phyloP scores from a whole-genome alignment of 2,329 filamentous ascomycete genomes.

The Clarireedia homoeocarpa region DNA sequence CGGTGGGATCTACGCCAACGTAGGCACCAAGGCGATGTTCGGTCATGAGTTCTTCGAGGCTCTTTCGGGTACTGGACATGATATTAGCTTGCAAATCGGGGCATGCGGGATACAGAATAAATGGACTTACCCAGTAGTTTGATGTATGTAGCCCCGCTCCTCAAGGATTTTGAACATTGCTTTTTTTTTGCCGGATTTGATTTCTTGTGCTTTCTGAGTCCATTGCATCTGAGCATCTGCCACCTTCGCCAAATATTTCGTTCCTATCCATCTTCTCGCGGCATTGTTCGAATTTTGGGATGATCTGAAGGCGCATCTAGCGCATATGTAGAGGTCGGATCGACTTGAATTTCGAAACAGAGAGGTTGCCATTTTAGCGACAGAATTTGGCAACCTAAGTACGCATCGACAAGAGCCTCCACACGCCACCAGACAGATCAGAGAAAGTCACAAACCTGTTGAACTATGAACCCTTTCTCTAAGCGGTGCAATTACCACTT shows the following conservation, averaged over 20 bases:
- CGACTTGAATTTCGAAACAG: conserved; percentile 21
- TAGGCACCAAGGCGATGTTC: conserved; percentile 64
- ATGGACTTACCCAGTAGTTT: conserved; percentile 58
- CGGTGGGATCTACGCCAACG: conserved; percentile 76
- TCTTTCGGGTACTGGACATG: conserved; percentile 32
- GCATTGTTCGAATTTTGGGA: conserved; percentile 7
- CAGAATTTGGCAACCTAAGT: not conserved
- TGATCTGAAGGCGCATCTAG: conserved; percentile 24
- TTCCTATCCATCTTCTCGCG: conserved; percentile 23
- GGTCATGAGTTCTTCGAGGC: conserved; percentile 56
- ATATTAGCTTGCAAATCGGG: conserved; percentile 6
- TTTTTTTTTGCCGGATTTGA: conserved; percentile 41
- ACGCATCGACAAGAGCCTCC: not conserved
- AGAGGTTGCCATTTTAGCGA: conserved; percentile 24
- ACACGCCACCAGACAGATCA: not conserved
- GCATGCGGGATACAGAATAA: not conserved
- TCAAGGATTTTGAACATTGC: conserved; percentile 58
- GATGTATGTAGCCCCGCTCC: conserved; percentile 66
- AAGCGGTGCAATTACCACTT: too few relatives aligned
- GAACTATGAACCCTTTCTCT: too few relatives aligned
- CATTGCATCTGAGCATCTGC: conserved; percentile 35
- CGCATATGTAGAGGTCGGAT: conserved; percentile 24
- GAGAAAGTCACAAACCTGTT: too few relatives aligned
- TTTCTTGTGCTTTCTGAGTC: conserved; percentile 38
- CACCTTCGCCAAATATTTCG: conserved; percentile 31